Evolutionary conservation across 176 grass and related monocot genomes (phyloP).

Genomic region (Triticum urartu): DNA sequence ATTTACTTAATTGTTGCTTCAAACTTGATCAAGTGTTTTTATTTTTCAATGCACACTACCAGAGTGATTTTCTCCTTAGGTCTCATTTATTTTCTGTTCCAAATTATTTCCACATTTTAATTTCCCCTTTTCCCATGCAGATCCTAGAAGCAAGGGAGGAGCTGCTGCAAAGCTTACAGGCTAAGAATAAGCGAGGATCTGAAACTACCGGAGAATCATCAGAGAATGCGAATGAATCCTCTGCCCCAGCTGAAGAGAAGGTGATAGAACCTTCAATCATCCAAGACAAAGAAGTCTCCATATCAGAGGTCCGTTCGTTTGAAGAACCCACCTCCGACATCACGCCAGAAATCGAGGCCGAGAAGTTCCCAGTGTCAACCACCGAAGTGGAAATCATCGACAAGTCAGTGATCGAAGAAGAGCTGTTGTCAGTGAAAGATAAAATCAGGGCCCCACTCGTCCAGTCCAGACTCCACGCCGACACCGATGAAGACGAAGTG

Average conservation of each 20-base stretch:
- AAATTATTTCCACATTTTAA: neutral
- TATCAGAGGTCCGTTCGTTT: slow-evolving; percentile 16
- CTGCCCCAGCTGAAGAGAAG: slow-evolving; percentile 43
- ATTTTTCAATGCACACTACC: neutral
- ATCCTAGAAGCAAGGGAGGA: slow-evolving; percentile 60
- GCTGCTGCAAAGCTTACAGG: slow-evolving; percentile 48
- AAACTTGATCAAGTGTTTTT: neutral
- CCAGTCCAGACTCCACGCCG: neutral
- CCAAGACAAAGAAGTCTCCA: neutral
- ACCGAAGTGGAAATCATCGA: slow-evolving; percentile 57
- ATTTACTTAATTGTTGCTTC: neutral
- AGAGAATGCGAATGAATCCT: slow-evolving; percentile 1
- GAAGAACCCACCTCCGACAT: slow-evolving; percentile 43
- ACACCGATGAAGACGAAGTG: slow-evolving; percentile 33
- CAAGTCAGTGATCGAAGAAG: slow-evolving; percentile 71
- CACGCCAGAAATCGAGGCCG: slow-evolving; percentile 17
- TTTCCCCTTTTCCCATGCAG: slow-evolving; percentile 17
- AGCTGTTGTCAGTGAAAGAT: slow-evolving; percentile 19
- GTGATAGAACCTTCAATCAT: slow-evolving; percentile 31
- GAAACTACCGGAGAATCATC: slow-evolving; percentile 23
- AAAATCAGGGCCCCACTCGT: neutral
- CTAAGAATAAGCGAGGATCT: slow-evolving; percentile 35
- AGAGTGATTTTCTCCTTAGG: neutral
- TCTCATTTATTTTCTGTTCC: neutral
- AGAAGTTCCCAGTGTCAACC: slow-evolving; percentile 44